Evolutionary conservation across 2,329 filamentous ascomycete species (phyloP).

Genomic region (Ceratocystis ficicola): DNA sequence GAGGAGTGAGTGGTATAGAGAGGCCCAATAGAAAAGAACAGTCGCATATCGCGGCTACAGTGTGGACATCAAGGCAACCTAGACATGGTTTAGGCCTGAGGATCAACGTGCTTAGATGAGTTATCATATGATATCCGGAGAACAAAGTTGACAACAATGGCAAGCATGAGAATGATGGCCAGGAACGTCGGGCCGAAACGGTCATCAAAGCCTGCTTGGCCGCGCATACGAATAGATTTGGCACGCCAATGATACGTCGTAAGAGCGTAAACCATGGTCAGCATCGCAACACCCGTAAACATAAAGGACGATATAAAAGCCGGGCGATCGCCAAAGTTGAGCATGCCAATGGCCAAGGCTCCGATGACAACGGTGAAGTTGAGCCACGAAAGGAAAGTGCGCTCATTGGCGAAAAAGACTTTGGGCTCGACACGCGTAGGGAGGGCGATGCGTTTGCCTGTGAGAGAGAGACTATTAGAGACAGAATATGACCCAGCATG

Average conservation of each 20-base stretch:
- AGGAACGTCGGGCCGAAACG: conserved; percentile 85
- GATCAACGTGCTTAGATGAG: conserved; percentile 12
- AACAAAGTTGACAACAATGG: conserved; percentile 93
- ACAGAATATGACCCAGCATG: background rate
- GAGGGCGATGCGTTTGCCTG: conserved; percentile 96
- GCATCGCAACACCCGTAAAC: conserved; percentile 89
- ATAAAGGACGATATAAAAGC: conserved; percentile 88
- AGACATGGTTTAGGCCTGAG: background rate
- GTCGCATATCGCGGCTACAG: background rate
- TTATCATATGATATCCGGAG: conserved; percentile 50
- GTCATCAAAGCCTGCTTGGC: conserved; percentile 94
- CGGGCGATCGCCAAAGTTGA: conserved; percentile 93
- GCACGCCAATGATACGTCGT: conserved; percentile 96
- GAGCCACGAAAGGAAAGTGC: conserved; percentile 97
- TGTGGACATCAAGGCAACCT: background rate
- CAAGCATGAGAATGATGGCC: conserved; percentile 71
- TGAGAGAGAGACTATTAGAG: conserved; percentile 6
- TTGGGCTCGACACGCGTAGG: conserved; percentile 97
- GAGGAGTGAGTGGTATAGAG: background rate
- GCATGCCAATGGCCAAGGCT: conserved; percentile 86
- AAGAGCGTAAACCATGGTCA: conserved; percentile 88
- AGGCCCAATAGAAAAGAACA: background rate
- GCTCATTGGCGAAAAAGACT: conserved; percentile 99
- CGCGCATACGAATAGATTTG: conserved; percentile 77
- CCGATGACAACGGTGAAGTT: conserved; percentile 99